These are phyloP conservation scores for Fonsecaea monophora DNA, from an alignment of 2,329 filamentous ascomycete species.

Conservation along the genomic window DNA sequence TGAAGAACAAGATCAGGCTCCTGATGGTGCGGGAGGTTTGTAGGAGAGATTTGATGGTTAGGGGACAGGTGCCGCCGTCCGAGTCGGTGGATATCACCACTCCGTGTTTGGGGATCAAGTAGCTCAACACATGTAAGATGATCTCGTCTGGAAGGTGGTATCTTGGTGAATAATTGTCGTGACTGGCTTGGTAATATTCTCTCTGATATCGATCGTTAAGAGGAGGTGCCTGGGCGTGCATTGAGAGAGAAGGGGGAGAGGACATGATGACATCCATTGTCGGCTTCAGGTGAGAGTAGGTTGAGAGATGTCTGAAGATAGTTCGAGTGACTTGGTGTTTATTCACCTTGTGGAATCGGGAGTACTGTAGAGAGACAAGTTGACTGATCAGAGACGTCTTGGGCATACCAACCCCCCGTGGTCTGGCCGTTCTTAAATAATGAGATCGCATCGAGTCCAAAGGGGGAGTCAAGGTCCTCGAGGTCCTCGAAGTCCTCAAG, in stretches of 20 bases:
- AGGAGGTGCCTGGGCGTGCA: background rate
- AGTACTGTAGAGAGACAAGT: background rate
- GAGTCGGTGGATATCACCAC: background rate
- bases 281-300: background rate
- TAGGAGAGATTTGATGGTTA: background rate
- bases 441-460: background rate
- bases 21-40: background rate
- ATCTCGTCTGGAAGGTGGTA: background rate
- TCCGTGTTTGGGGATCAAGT: background rate
- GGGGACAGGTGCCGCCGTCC: background rate
- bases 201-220: background rate
- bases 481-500: background rate
- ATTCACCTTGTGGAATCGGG: background rate
- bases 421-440: background rate
- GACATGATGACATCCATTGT: background rate
- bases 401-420: background rate
- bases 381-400: background rate
- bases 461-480: background rate
- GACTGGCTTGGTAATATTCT: background rate
- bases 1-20: background rate
- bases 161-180: background rate
- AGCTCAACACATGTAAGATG: background rate
- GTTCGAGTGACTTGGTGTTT: background rate
- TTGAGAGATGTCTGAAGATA: background rate
- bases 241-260: background rate